These are phyloP conservation scores for Gnomoniopsis sp. DNA, from an alignment of 2,329 filamentous ascomycete species.

Conservation along the genomic window DNA sequence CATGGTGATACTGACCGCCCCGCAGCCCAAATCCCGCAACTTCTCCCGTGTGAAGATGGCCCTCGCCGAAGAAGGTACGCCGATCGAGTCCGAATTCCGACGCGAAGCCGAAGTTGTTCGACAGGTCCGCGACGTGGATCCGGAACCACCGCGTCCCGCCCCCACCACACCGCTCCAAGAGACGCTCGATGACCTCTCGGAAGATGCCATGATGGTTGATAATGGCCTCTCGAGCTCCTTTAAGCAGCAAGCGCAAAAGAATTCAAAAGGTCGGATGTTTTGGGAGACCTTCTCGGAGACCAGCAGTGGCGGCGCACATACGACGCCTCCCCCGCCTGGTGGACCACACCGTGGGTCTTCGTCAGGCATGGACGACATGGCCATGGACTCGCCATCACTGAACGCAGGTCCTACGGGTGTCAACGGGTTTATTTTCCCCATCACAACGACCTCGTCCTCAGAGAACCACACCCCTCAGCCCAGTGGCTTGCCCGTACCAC, in stretches of 20 bases:
- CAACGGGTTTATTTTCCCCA: constrained; percentile 25
- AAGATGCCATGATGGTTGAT: constrained; percentile 64
- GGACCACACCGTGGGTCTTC: constrained; percentile 56
- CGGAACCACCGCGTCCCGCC: constrained; percentile 42
- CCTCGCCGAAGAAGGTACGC: constrained; percentile 81
- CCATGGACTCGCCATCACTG: constrained; percentile 64
- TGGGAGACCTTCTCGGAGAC: constrained; percentile 78
- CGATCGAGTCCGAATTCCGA: constrained; percentile 82
- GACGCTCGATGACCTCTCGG: constrained; percentile 64
- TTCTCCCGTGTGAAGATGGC: constrained; percentile 92
- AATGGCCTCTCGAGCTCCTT: constrained; percentile 61
- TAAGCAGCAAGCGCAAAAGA: constrained; percentile 68
- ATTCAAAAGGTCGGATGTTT: constrained; percentile 67
- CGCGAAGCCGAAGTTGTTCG: constrained; percentile 94
- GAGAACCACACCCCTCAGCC: constrained; percentile 37
- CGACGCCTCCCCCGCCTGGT: constrained; percentile 62
- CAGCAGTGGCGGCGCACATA: constrained; percentile 42
- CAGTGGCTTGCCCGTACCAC: constrained; percentile 27
- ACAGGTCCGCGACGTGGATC: constrained; percentile 78
- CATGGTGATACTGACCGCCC: constrained; percentile 25
- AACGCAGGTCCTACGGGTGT: constrained; percentile 19
- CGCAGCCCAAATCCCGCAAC: constrained; percentile 88
- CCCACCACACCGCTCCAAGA: constrained; percentile 65
- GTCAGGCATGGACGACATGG: constrained; percentile 62
- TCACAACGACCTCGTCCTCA: constrained; percentile 30